These are phyloP conservation scores for Fusarium mundagurra DNA, from an alignment of 2,329 filamentous ascomycete genomes.

Conservation along the genomic window DNA sequence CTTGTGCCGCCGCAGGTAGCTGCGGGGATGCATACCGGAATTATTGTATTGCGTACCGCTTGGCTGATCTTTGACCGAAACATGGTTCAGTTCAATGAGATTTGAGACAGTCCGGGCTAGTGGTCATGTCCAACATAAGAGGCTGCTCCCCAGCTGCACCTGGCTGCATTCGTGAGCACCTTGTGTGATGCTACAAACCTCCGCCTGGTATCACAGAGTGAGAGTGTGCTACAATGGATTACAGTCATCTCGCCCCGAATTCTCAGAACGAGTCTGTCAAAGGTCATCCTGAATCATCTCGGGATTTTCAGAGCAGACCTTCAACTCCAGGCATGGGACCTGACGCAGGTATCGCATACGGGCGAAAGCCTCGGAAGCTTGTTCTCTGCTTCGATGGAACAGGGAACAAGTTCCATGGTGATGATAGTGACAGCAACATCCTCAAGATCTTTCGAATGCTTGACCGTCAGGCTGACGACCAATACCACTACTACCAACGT, in stretches of 20 bases:
- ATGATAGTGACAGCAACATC: conserved; percentile 72
- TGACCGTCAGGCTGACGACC: conserved; percentile 68
- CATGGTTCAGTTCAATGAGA: not conserved
- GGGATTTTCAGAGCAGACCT: conserved; percentile 37
- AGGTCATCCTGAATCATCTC: conserved; percentile 16
- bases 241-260: conserved; percentile 36
- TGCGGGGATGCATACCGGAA: conserved; percentile 22
- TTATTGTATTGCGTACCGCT: conserved; percentile 4
- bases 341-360: conserved; percentile 14
- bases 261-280: conserved; percentile 25
- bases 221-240: conserved; percentile 37
- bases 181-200: not conserved
- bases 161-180: not conserved
- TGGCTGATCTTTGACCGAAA: not conserved
- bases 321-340: conserved; percentile 35
- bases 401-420: conserved; percentile 70
- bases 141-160: conserved; percentile 9
- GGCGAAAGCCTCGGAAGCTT: conserved; percentile 55
- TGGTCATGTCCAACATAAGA: conserved; percentile 20
- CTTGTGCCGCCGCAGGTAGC: not conserved
- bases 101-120: conserved; percentile 25
- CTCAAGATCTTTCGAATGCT: conserved; percentile 77
- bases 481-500: conserved; percentile 74
- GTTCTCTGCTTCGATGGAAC: conserved; percentile 72
- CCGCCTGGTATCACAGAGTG: not conserved